Conservation (phyloP, 441 rosid genomes). For the Euphorbia neoarborescens region DNA sequence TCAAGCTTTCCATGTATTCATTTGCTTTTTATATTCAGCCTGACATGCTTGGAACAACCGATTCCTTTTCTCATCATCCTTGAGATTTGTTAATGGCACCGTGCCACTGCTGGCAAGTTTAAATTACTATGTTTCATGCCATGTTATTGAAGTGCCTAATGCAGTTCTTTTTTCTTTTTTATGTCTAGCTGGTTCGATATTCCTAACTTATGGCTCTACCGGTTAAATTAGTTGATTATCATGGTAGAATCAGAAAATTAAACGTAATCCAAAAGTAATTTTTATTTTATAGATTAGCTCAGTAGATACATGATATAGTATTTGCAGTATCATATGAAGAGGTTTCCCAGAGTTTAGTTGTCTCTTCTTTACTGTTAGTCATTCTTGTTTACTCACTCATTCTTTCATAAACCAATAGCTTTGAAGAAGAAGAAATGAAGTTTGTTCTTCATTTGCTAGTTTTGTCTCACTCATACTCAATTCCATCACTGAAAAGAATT, state of each 20-base stretch:
- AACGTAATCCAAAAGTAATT: neutral
- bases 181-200: neutral
- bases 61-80: neutral
- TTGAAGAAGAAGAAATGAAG: slow-evolving; percentile 57
- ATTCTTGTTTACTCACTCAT: neutral
- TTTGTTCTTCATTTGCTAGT: slow-evolving; percentile 63
- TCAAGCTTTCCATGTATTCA: slow-evolving; percentile 47
- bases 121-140: neutral
- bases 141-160: neutral
- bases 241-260: neutral
- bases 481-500: slow-evolving; percentile 60
- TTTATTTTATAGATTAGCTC: neutral
- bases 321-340: neutral
- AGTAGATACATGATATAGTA: neutral
- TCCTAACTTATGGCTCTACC: neutral
- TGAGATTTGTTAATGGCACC: neutral
- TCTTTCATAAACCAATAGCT: slow-evolving; percentile 36
- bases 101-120: neutral
- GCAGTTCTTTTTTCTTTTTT: neutral
- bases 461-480: slow-evolving; percentile 60
- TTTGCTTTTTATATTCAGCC: slow-evolving; percentile 74
- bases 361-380: neutral
- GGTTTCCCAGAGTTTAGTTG: neutral
- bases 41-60: slow-evolving; percentile 33
- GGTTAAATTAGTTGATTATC: too few relatives aligned